phyloP scores from a whole-genome alignment of 805 yeast species.

The Zygotorulaspora florentina region DNA sequence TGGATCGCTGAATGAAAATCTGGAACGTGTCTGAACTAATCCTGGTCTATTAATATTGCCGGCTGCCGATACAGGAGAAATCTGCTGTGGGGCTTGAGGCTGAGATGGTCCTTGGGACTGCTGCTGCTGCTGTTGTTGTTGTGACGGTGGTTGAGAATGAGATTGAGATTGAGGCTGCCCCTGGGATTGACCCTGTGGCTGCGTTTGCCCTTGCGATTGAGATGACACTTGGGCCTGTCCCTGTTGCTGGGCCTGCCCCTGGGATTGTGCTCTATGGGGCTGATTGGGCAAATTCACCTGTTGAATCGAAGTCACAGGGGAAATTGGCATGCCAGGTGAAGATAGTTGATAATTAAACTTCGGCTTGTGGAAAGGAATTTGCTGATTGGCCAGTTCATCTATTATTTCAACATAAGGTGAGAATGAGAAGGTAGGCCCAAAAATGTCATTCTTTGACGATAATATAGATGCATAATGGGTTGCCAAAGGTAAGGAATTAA shows the following conservation, averaged over 20 bases:
- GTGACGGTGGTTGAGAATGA: slow-evolving; percentile 8
- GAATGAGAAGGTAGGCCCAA: slow-evolving; percentile 46
- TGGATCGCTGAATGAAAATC: slow-evolving; percentile 68
- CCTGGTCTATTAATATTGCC: slow-evolving; percentile 48
- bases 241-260: slow-evolving; percentile 12
- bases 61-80: slow-evolving; percentile 27
- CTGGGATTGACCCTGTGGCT: slow-evolving; percentile 2
- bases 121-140: slow-evolving; percentile 1
- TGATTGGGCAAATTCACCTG: slow-evolving; percentile 2
- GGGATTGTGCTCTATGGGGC: not conserved
- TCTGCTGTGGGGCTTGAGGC: slow-evolving; percentile 14
- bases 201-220: slow-evolving; percentile 1
- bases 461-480: slow-evolving; percentile 40
- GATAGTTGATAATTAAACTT: slow-evolving; percentile 15
- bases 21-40: slow-evolving; percentile 55
- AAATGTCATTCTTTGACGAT: slow-evolving; percentile 40
- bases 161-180: slow-evolving; percentile 12
- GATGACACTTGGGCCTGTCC: slow-evolving; percentile 8
- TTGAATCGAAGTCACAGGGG: slow-evolving; percentile 12
- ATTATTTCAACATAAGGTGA: slow-evolving; percentile 40
- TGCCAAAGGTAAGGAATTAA: slow-evolving; percentile 43
- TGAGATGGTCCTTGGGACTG: slow-evolving; percentile 3
- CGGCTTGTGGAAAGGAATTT: slow-evolving; percentile 21
- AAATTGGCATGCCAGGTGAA: slow-evolving; percentile 7
- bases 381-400: slow-evolving; percentile 34